Evolutionary conservation across 140 eudicot genomes (phyloP), one percentile per base, ranked within the genome.

Genomic region (Anethum foeniculum): DNA sequence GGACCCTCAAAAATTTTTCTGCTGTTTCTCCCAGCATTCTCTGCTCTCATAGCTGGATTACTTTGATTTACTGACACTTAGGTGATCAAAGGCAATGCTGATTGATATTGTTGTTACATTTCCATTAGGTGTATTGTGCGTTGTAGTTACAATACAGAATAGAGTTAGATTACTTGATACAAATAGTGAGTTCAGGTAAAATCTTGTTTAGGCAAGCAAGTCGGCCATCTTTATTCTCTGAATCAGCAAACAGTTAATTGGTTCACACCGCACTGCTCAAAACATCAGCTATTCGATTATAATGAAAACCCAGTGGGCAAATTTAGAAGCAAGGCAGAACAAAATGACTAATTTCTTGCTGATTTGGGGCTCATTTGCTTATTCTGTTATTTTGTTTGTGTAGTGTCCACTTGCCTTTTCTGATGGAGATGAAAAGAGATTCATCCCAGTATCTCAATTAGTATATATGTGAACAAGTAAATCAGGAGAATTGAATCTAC

Each of bases 21-120:
- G 14, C 54, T 43, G 78, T 72, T 85, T 27, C 76, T 91, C 71
- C 75, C 82, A 78, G 80, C 71, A 52, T 80, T 80, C 54, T 69
- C 75, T 67, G 86, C 87, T 80, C 79, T 80, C 83, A 77, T 86
- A 75, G 83, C 68, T 71, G 79, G 79, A 52, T 39, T 86, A 52
- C 67, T 76, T 32, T 89, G 75, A 75, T 80, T 44, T 49, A 47
- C 60, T 27, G 48, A 27, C 13, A 56, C 48, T 60, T 86, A 84
- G 60, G 23, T 71, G 58, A 44, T 21, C 73, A 41, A 36, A n/a
- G 60, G 38, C 77, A 73, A 43, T 71, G 25, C 4, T 32, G 48
- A 71, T 18, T 67, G 23, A 11, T 16, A 68, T 14, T 32, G 74
- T 32, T 4, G n/a, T 68, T 32, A 68, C 39, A 14, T 68, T 30